phyloP scores from a whole-genome alignment of 345 rosid species.

The Noccaea bulbosa region DNA sequence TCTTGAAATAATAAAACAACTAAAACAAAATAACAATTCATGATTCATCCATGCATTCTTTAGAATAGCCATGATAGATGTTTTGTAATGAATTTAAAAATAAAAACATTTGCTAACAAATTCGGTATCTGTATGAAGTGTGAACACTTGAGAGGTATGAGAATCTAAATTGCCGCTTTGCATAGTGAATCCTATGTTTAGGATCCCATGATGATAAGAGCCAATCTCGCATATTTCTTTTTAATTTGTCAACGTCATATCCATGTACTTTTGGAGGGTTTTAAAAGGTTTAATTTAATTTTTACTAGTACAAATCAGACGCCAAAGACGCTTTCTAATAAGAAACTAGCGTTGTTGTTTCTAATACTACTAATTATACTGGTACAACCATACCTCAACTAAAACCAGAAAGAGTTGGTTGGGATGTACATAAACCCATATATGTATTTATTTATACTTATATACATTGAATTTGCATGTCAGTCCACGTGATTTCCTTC shows the following conservation, averaged over 20 bases:
- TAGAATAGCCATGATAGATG: too few species aligned
- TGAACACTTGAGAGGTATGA: conserved; percentile 1
- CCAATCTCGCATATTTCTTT: conserved; percentile 23
- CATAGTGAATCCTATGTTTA: conserved; percentile 45
- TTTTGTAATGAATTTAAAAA: neutral
- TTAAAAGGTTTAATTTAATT: neutral
- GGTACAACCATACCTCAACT: conserved; percentile 38
- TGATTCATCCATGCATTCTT: too few species aligned
- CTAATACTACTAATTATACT: neutral
- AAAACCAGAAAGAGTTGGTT: conserved; percentile 38
- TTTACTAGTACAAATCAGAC: neutral
- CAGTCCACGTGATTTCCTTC: conserved; percentile 42
- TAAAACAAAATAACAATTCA: too few species aligned
- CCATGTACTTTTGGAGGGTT: conserved; percentile 23
- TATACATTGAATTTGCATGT: conserved; percentile 42
- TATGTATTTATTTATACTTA: conserved; percentile 11
- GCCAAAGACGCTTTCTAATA: neutral
- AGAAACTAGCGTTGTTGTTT: neutral
- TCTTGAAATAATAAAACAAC: too few species aligned
- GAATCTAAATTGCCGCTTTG: conserved; percentile 13
- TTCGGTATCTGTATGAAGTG: conserved; percentile 12
- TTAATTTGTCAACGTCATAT: neutral
- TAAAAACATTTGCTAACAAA: neutral
- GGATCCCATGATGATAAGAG: conserved; percentile 41
- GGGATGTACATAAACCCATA: conserved; percentile 36